Evolutionary conservation across 768 basidiomycete species (phyloP).

Genomic region (Lepiota brunneoincarnata): DNA sequence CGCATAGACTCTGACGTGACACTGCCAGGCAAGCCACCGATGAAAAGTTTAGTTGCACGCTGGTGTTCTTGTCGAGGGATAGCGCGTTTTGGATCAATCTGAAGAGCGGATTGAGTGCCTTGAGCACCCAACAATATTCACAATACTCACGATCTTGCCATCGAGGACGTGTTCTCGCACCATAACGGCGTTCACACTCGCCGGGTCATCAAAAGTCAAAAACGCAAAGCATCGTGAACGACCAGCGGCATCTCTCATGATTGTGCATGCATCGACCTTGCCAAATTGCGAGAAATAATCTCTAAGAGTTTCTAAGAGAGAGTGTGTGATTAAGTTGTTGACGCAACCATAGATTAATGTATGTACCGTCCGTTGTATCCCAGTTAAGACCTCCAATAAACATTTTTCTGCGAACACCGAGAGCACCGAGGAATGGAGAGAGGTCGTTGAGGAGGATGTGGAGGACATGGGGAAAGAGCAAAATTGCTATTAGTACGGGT

Average conservation of each 20-base stretch:
- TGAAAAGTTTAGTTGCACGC: conserved; percentile 91
- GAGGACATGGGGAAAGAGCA: conserved; percentile 44
- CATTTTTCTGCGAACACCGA: conserved; percentile 83
- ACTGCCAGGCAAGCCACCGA: conserved; percentile 88
- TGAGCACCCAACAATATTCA: conserved; percentile 11
- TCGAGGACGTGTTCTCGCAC: conserved; percentile 92
- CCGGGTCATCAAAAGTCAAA: conserved; percentile 90
- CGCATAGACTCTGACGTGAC: conserved; percentile 95
- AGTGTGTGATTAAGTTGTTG: conserved; percentile 39
- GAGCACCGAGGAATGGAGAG: conserved; percentile 15
- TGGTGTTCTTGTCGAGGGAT: conserved; percentile 96
- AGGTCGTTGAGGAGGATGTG: conserved; percentile 19
- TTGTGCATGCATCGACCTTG: conserved; percentile 95
- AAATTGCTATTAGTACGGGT: conserved; percentile 80
- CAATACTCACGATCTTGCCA: conserved; percentile 86
- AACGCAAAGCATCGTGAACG: conserved; percentile 98
- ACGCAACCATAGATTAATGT: conserved; percentile 35
- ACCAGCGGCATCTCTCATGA: conserved; percentile 96
- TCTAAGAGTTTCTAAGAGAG: conserved; percentile 61
- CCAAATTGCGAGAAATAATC: conserved; percentile 96
- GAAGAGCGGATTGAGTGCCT: conserved; percentile 12
- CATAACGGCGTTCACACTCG: conserved; percentile 95
- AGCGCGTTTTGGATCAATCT: conserved; percentile 99
- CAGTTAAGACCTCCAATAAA: conserved; percentile 99
- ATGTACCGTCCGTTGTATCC: conserved; percentile 98